Evolutionary conservation across 2,329 filamentous ascomycete genomes (phyloP).

Genomic region (Epichloe elymi): DNA sequence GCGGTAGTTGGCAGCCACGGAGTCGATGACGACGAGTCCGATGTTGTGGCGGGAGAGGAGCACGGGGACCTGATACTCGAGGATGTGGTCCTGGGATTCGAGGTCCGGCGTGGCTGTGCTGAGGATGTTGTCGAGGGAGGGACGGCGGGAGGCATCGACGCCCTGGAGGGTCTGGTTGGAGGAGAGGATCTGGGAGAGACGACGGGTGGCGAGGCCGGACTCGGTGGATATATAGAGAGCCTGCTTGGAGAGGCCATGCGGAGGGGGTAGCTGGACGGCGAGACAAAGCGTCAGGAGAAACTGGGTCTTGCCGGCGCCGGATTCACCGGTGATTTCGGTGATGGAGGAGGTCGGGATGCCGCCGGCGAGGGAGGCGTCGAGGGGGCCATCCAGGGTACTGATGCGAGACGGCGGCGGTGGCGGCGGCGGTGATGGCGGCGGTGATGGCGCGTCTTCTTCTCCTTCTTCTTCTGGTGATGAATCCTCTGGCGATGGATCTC

Average conservation of each 20-base stretch:
- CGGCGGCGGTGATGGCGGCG: background rate
- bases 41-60: slow-evolving; percentile 63
- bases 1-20: slow-evolving; percentile 88
- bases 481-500: background rate
- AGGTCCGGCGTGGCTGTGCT: slow-evolving; percentile 78
- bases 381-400: slow-evolving; percentile 62
- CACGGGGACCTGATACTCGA: slow-evolving; percentile 83
- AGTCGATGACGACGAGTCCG: slow-evolving; percentile 78
- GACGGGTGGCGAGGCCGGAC: slow-evolving; percentile 65
- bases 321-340: slow-evolving; percentile 86
- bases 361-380: slow-evolving; percentile 61
- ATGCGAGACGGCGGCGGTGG: slow-evolving; percentile 28
- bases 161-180: slow-evolving; percentile 46
- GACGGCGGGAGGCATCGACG: slow-evolving; percentile 18
- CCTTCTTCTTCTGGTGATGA: background rate
- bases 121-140: slow-evolving; percentile 64
- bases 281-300: slow-evolving; percentile 77
- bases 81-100: slow-evolving; percentile 89
- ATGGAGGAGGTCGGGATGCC: slow-evolving; percentile 72
- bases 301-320: slow-evolving; percentile 90
- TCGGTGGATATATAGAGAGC: slow-evolving; percentile 93
- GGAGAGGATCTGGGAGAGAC: slow-evolving; percentile 66
- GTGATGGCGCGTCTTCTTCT: background rate
- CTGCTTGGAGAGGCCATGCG: slow-evolving; percentile 55
- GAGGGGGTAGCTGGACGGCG: slow-evolving; percentile 71